These are phyloP conservation scores for Phyllosticta capitalensis DNA, from an alignment of 2,329 filamentous ascomycete species.

Conservation along the genomic window DNA sequence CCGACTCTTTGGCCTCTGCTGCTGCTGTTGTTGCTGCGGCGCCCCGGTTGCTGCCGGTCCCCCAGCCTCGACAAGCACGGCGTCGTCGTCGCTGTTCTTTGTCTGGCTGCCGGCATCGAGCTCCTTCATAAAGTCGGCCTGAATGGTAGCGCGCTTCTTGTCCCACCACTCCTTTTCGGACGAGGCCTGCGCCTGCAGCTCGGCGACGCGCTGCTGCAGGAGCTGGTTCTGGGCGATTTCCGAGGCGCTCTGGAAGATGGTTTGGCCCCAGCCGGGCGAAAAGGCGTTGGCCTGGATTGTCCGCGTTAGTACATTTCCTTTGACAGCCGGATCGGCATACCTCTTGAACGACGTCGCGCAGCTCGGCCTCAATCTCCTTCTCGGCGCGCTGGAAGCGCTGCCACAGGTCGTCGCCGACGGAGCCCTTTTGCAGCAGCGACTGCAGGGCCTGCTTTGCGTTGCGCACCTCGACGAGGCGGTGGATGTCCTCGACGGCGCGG, in stretches of 20 bases:
- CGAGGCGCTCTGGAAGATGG: constrained; percentile 94
- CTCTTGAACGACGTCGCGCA: constrained; percentile 88
- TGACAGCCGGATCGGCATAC: constrained; percentile 35
- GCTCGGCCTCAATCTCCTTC: constrained; percentile 94
- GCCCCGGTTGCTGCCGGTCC: constrained; percentile 24
- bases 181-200: constrained; percentile 60
- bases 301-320: constrained; percentile 14
- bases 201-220: constrained; percentile 64
- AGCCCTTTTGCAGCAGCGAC: constrained; percentile 75
- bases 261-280: constrained; percentile 78
- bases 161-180: constrained; percentile 90
- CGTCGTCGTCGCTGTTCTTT: constrained; percentile 55
- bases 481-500: constrained; percentile 86
- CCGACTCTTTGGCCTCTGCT: constrained; percentile 37
- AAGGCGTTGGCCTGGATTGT: constrained; percentile 73
- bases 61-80: constrained; percentile 65
- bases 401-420: constrained; percentile 92
- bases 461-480: constrained; percentile 80
- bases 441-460: constrained; percentile 81
- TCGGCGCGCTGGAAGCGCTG: constrained; percentile 85
- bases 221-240: constrained; percentile 83
- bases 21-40: background rate
- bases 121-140: constrained; percentile 75
- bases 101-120: constrained; percentile 45
- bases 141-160: constrained; percentile 64